Evolutionary conservation across 2,329 filamentous ascomycete genomes (phyloP).

Genomic region (Venturia asperata): DNA sequence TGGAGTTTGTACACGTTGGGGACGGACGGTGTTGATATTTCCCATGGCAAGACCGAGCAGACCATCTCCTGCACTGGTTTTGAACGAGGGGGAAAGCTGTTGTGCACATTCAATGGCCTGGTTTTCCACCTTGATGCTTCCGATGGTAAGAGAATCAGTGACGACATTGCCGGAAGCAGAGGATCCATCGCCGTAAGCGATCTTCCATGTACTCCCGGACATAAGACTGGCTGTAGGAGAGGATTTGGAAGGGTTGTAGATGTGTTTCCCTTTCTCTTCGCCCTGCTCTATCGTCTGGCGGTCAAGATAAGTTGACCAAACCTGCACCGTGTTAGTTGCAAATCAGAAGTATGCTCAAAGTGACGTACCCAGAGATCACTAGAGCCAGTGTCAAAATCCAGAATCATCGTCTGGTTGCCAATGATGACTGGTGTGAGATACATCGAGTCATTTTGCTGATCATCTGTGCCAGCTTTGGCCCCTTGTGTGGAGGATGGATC

Average conservation of each 20-base stretch:
- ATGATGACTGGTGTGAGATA: constrained; percentile 59
- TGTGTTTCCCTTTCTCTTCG: constrained; percentile 39
- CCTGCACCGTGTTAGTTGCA: not conserved
- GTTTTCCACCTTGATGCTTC: constrained; percentile 52
- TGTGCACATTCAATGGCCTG: constrained; percentile 61
- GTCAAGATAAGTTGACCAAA: constrained; percentile 49
- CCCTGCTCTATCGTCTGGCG: constrained; percentile 29
- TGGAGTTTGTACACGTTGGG: constrained; percentile 51
- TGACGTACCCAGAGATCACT: constrained; percentile 41
- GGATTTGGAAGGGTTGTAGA: constrained; percentile 57
- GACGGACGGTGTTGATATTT: constrained; percentile 55
- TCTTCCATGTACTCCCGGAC: constrained; percentile 52
- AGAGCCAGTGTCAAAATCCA: constrained; percentile 66
- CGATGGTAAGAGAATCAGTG: constrained; percentile 55
- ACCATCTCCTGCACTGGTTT: constrained; percentile 52
- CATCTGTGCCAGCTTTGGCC: constrained; percentile 51
- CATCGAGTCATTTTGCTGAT: constrained; percentile 59
- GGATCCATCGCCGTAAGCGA: constrained; percentile 62
- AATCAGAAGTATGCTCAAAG: not conserved
- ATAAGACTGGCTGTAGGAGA: constrained; percentile 46
- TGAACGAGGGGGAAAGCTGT: constrained; percentile 52
- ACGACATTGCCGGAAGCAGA: constrained; percentile 58
- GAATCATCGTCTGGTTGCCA: constrained; percentile 53
- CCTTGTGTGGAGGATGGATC: constrained; percentile 17
- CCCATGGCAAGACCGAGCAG: constrained; percentile 60